Conservation (phyloP, 768 basidiomycete genomes). For the Pisolithus tinctorius region DNA sequence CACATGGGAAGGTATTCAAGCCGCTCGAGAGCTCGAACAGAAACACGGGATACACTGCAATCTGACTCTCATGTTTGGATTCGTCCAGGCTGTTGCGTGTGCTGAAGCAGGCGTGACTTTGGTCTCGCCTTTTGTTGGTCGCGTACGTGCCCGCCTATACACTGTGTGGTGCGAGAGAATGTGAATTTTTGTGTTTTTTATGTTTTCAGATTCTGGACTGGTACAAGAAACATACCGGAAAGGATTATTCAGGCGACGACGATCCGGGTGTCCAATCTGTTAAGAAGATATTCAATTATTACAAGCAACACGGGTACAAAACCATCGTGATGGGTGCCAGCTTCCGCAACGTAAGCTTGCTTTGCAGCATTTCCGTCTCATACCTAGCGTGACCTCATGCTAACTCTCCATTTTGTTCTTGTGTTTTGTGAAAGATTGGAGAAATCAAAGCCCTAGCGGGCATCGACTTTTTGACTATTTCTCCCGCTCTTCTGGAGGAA, state of each 20-base stretch:
- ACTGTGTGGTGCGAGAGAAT: too few relatives aligned
- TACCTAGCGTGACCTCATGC: neutral
- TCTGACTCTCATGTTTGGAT: constrained; percentile 95
- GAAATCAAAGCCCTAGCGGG: constrained; percentile 94
- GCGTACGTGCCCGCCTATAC: constrained; percentile 43
- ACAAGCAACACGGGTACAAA: constrained; percentile 95
- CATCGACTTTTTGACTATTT: constrained; percentile 93
- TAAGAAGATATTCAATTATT: constrained; percentile 95
- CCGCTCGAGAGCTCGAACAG: constrained; percentile 85
- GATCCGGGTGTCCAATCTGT: constrained; percentile 96
- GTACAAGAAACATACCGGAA: constrained; percentile 88
- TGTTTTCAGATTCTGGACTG: constrained; percentile 83
- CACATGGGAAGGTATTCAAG: constrained; percentile 98
- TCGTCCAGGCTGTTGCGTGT: constrained; percentile 94
- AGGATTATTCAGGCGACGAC: constrained; percentile 78
- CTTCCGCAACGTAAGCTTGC: constrained; percentile 79
- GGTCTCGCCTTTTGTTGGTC: constrained; percentile 96
- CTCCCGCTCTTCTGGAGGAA: constrained; percentile 82
- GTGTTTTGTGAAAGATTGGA: constrained; percentile 42
- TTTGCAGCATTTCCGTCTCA: neutral
- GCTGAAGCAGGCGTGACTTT: constrained; percentile 95
- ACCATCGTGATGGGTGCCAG: constrained; percentile 99
- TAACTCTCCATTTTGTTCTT: neutral
- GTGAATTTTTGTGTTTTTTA: too few relatives aligned
- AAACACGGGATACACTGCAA: constrained; percentile 95